These are phyloP conservation scores for Phaeotremella fagi DNA, from an alignment of 768 basidiomycete species.

Conservation along the genomic window DNA sequence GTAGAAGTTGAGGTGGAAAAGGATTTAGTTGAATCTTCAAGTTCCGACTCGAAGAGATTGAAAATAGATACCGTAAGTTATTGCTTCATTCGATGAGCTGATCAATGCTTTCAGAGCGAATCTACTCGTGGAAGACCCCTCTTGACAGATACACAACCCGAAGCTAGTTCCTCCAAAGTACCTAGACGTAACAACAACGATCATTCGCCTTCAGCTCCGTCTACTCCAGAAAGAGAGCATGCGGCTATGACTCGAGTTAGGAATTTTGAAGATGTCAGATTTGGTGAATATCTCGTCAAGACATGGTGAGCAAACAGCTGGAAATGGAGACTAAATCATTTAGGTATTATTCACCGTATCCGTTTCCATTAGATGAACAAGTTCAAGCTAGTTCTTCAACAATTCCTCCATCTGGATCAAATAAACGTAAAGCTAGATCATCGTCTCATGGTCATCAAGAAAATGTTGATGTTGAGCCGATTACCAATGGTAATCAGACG, in stretches of 20 bases:
- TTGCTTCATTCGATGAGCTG: too few relatives aligned
- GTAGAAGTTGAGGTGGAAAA: neutral
- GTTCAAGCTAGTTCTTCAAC: neutral
- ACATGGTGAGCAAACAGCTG: slow-evolving; percentile 63
- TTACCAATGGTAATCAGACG: neutral
- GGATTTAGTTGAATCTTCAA: neutral
- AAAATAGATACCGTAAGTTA: neutral
- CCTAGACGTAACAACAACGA: neutral
- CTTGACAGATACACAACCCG: neutral
- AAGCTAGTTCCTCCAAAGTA: neutral
- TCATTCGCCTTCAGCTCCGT: slow-evolving; percentile 12
- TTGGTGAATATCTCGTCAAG: slow-evolving; percentile 79
- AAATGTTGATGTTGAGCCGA: neutral
- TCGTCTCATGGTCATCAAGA: slow-evolving; percentile 1
- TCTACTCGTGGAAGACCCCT: neutral
- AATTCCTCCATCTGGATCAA: neutral
- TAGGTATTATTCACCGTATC: slow-evolving; percentile 95
- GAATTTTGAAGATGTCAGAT: slow-evolving; percentile 82
- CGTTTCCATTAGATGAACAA: slow-evolving; percentile 46
- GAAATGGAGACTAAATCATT: neutral
- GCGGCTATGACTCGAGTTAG: slow-evolving; percentile 47
- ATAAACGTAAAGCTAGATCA: neutral
- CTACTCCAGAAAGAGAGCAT: slow-evolving; percentile 38
- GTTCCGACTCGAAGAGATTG: neutral
- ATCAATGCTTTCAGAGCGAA: too few relatives aligned